A percentile compares a stretch with the other conserved stretches of the same genome.
phyloP scores from a whole-genome alignment of 192 early-diverging fungal species.

The Podochytrium sp. region DNA sequence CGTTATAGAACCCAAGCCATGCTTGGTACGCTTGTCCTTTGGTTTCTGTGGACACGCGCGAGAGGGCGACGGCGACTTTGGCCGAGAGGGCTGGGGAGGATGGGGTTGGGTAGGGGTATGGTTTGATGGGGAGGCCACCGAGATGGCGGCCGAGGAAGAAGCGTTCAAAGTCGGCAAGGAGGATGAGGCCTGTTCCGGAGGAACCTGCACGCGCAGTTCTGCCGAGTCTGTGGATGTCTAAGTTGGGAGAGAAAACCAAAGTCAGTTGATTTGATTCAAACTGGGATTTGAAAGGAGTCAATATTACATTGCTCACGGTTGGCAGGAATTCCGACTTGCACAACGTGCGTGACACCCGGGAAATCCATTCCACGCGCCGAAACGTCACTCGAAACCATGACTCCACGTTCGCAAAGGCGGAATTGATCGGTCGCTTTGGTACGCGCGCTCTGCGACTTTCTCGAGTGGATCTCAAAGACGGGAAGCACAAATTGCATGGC shows the following conservation, averaged over 20 bases:
- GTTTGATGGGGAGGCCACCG: background rate
- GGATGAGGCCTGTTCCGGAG: conserved; percentile 76
- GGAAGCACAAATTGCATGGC: conserved; percentile 27
- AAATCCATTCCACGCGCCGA: conserved; percentile 95
- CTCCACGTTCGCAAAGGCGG: conserved; percentile 53
- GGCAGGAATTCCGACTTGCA: conserved; percentile 77
- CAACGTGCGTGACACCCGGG: conserved; percentile 81
- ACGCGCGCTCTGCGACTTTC: conserved; percentile 69
- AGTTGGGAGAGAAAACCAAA: background rate
- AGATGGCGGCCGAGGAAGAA: conserved; percentile 56
- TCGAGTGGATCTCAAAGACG: conserved; percentile 68
- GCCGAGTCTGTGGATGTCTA: conserved; percentile 88
- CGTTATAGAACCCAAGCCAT: conserved; percentile 39
- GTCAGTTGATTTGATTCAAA: too few species aligned
- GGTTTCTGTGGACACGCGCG: background rate
- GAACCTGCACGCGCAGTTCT: conserved; percentile 91
- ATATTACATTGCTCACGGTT: conserved; percentile 61
- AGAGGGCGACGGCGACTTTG: background rate
- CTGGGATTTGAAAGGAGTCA: background rate
- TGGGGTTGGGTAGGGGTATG: background rate
- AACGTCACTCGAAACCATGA: conserved; percentile 89
- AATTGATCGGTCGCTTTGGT: conserved; percentile 72
- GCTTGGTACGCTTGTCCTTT: conserved; percentile 24
- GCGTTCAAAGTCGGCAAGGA: conserved; percentile 77
- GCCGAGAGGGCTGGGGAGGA: background rate